Evolutionary conservation across 2,329 filamentous ascomycete species (phyloP).

Genomic region (Paraphaeosphaeria minitans): DNA sequence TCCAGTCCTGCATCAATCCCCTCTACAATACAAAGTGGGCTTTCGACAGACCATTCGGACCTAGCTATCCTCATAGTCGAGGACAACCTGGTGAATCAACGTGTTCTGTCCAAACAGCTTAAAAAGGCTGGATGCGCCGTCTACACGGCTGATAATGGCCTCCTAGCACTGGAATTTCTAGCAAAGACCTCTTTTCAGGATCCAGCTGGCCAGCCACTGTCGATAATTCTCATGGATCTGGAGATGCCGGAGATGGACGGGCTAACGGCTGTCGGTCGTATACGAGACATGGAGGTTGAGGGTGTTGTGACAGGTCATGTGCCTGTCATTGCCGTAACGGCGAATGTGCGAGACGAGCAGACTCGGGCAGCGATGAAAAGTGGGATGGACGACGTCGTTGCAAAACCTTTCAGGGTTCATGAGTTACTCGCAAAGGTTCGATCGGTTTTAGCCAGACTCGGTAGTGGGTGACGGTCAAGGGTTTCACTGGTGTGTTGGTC

Average conservation of each 20-base stretch:
- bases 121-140: constrained; percentile 36
- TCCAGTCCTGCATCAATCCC: constrained; percentile 7
- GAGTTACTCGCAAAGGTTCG: constrained; percentile 38
- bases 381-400: constrained; percentile 45
- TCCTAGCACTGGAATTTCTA: constrained; percentile 36
- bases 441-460: constrained; percentile 23
- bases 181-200: constrained; percentile 23
- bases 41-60: not conserved
- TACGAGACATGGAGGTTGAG: constrained; percentile 36
- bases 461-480: not conserved
- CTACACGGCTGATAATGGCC: constrained; percentile 40
- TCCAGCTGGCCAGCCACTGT: constrained; percentile 25
- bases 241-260: constrained; percentile 50
- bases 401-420: constrained; percentile 42
- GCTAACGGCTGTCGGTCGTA: constrained; percentile 38
- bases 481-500: not conserved
- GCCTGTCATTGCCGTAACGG: constrained; percentile 45
- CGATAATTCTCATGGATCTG: constrained; percentile 44
- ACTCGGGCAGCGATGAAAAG: constrained; percentile 34
- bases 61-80: constrained; percentile 43
- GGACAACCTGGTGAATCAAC: constrained; percentile 47
- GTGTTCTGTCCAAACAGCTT: constrained; percentile 41
- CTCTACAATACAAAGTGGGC: not conserved
- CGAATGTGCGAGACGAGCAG: constrained; percentile 44
- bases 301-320: constrained; percentile 32